These are phyloP conservation scores for Agrocybe praecox DNA, from an alignment of 768 basidiomycete species.

Conservation along the genomic window DNA sequence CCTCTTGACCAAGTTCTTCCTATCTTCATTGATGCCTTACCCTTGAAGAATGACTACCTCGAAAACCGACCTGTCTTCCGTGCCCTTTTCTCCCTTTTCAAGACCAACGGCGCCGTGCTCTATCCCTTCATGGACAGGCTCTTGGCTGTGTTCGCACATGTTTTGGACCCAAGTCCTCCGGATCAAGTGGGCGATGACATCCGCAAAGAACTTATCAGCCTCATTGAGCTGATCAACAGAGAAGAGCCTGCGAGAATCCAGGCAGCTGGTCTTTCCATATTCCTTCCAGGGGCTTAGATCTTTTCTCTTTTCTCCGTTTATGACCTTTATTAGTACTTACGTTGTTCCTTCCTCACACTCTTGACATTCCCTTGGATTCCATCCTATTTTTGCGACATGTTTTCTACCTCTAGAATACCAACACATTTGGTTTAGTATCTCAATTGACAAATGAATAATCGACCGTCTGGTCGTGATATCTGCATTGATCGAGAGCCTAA, in stretches of 20 bases:
- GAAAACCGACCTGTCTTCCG: slow-evolving; percentile 92
- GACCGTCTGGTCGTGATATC: neutral
- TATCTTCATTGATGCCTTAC: slow-evolving; percentile 78
- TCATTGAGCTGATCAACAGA: slow-evolving; percentile 71
- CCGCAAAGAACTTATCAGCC: slow-evolving; percentile 71
- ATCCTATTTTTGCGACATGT: slow-evolving; percentile 19
- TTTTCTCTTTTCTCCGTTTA: slow-evolving; percentile 9
- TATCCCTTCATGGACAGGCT: slow-evolving; percentile 79
- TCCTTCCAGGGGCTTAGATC: slow-evolving; percentile 48
- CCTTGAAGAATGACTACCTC: slow-evolving; percentile 83
- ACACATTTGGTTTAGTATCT: slow-evolving; percentile 16
- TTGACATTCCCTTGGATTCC: slow-evolving; percentile 16
- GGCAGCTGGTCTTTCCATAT: slow-evolving; percentile 69
- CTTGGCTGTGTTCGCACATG: slow-evolving; percentile 76
- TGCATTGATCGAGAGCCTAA: neutral
- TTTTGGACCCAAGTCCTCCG: slow-evolving; percentile 71
- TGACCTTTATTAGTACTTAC: slow-evolving; percentile 11
- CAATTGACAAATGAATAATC: slow-evolving; percentile 7
- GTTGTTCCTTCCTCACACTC: slow-evolving; percentile 16
- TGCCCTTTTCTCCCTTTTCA: slow-evolving; percentile 87
- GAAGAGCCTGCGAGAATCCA: slow-evolving; percentile 81
- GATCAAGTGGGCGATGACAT: slow-evolving; percentile 86
- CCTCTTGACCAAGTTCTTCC: slow-evolving; percentile 93
- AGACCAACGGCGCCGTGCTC: slow-evolving; percentile 68
- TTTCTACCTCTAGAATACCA: slow-evolving; percentile 22